phyloP scores from a whole-genome alignment of 345 rosid genomes.

The Reutealis trisperma region DNA sequence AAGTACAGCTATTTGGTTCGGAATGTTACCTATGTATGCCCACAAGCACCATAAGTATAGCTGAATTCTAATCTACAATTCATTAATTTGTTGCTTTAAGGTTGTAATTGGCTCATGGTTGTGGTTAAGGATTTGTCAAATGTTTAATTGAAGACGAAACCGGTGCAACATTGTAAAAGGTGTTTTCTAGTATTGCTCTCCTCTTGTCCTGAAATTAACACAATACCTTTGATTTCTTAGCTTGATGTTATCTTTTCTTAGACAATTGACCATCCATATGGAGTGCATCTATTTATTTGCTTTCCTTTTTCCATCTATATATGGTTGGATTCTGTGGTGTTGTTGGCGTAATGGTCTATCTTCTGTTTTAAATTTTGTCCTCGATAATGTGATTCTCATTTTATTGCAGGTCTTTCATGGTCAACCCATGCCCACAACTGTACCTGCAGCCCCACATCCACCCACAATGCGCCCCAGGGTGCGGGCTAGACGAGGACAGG shows the following conservation, averaged over 20 bases:
- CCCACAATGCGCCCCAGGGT: slow-evolving; percentile 95
- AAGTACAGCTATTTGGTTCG: neutral
- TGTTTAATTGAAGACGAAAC: neutral
- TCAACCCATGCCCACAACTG: slow-evolving; percentile 72
- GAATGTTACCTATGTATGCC: neutral
- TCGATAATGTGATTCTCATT: slow-evolving; percentile 16
- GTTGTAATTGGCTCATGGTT: neutral
- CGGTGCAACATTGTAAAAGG: neutral
- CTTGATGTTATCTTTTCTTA: neutral
- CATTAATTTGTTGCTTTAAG: too few species aligned
- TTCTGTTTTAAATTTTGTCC: neutral
- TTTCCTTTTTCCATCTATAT: neutral
- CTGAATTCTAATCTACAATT: neutral
- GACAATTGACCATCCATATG: neutral
- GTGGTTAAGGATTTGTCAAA: neutral
- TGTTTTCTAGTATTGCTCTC: neutral
- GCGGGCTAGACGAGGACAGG: slow-evolving; percentile 99
- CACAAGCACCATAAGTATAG: neutral
- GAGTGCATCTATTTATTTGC: neutral
- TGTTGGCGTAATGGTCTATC: neutral
- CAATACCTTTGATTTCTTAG: neutral
- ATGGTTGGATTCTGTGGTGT: neutral
- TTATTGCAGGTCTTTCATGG: slow-evolving; percentile 79
- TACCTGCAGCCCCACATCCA: slow-evolving; percentile 80
- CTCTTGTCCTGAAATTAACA: neutral